phyloP scores from a whole-genome alignment of 495 filamentous ascomycete genomes.

The Aspergillus coremiiformis region DNA sequence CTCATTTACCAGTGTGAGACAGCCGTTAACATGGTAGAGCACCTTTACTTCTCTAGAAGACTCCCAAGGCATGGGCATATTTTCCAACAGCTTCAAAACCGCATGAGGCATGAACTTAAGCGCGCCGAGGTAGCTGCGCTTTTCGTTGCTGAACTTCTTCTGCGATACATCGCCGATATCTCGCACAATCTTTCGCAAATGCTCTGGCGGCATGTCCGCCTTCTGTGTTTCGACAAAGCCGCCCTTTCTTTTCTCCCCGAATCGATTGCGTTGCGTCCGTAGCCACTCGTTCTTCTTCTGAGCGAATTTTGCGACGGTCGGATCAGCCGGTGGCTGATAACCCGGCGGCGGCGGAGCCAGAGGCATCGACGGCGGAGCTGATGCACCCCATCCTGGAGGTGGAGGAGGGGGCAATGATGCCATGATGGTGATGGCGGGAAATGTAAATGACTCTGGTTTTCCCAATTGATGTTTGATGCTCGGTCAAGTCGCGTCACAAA shows the following conservation, averaged over 20 bases:
- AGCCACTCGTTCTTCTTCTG: constrained; percentile 99
- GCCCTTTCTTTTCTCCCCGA: constrained; percentile 92
- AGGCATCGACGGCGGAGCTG: constrained; percentile 66
- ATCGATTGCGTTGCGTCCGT: constrained; percentile 83
- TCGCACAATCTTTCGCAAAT: constrained; percentile 95
- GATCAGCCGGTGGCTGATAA: constrained; percentile 75
- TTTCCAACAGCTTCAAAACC: constrained; percentile 97
- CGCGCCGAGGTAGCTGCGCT: constrained; percentile 94
- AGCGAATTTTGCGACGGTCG: constrained; percentile 87
- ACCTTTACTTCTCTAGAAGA: constrained; percentile 93
- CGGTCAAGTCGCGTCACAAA: constrained; percentile 34
- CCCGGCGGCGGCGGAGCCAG: constrained; percentile 83
- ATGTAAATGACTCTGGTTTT: constrained; percentile 20
- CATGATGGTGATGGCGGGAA: constrained; percentile 49
- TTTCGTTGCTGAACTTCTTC: constrained; percentile 98
- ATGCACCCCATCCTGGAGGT: constrained; percentile 65
- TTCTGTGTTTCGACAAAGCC: constrained; percentile 98
- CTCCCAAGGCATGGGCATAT: constrained; percentile 99
- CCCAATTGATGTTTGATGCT: constrained; percentile 22
- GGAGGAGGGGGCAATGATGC: constrained; percentile 69
- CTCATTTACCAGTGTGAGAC: constrained; percentile 95
- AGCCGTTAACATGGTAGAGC: constrained; percentile 96
- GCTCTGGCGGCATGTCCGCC: constrained; percentile 97
- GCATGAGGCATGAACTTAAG: constrained; percentile 99
- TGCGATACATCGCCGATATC: constrained; percentile 99